phyloP scores from a whole-genome alignment of 108 stramenopile species.

The Schizochytrium sp. region DNA sequence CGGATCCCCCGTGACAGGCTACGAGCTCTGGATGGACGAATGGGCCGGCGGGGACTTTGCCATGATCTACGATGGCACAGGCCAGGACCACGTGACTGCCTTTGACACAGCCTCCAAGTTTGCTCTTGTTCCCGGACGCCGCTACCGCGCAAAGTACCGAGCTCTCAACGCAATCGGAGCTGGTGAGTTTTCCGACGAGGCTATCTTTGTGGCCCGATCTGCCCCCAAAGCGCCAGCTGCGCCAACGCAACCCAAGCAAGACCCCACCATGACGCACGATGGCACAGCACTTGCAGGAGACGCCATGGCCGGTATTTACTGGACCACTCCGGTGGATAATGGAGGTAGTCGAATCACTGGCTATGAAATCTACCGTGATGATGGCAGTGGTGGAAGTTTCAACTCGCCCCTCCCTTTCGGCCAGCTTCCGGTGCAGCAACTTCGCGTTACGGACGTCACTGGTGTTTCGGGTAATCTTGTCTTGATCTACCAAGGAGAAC shows the following conservation, averaged over 20 bases:
- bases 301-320: slow-evolving; percentile 45
- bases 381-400: slow-evolving; percentile 17
- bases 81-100: slow-evolving; percentile 38
- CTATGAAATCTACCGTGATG: slow-evolving; percentile 58
- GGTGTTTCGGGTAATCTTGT: not conserved
- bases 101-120: slow-evolving; percentile 44
- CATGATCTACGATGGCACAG: slow-evolving; percentile 67
- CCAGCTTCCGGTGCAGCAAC: not conserved
- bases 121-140: slow-evolving; percentile 51
- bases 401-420: not conserved
- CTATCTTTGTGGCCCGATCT: slow-evolving; percentile 44
- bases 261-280: slow-evolving; percentile 31
- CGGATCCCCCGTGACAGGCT: slow-evolving; percentile 63
- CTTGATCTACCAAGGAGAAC: not conserved
- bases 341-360: slow-evolving; percentile 65
- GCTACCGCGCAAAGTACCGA: slow-evolving; percentile 67
- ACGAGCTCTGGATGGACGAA: slow-evolving; percentile 71
- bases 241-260: slow-evolving; percentile 57
- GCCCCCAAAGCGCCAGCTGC: slow-evolving; percentile 37
- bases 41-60: slow-evolving; percentile 58
- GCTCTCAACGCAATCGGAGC: slow-evolving; percentile 58
- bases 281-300: slow-evolving; percentile 36
- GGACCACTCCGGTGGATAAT: slow-evolving; percentile 66
- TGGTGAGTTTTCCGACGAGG: slow-evolving; percentile 53
- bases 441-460: not conserved